Evolutionary conservation across 2,329 filamentous ascomycete species (phyloP).

Genomic region (Colletotrichum camelliae): DNA sequence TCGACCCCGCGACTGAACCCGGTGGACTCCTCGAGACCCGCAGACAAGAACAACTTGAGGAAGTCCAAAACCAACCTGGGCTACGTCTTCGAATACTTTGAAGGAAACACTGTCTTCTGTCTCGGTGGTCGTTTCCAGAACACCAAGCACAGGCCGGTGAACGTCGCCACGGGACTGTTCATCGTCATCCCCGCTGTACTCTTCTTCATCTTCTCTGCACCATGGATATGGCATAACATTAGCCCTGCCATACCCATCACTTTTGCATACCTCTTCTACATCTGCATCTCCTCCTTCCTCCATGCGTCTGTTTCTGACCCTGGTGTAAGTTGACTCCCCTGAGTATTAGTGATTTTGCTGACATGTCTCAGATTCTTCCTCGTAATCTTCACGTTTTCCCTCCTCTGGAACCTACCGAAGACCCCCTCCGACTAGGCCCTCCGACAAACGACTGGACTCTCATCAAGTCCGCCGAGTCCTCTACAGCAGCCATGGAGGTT

Average conservation of each 20-base stretch:
- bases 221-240: constrained; percentile 85
- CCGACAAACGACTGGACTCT: constrained; percentile 93
- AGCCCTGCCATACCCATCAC: constrained; percentile 88
- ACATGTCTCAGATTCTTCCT: constrained; percentile 74
- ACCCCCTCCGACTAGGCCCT: constrained; percentile 81
- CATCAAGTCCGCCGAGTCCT: constrained; percentile 78
- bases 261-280: constrained; percentile 89
- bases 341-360: not conserved
- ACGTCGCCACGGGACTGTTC: constrained; percentile 82
- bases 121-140: constrained; percentile 88
- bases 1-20: constrained; percentile 72
- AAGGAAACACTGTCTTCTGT: constrained; percentile 92
- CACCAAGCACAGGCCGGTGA: constrained; percentile 84
- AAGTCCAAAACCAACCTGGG: constrained; percentile 53
- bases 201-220: constrained; percentile 85
- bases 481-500: constrained; percentile 92
- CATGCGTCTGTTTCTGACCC: constrained; percentile 93
- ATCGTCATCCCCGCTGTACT: constrained; percentile 80
- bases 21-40: constrained; percentile 38
- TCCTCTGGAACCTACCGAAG: constrained; percentile 74
- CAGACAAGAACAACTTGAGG: constrained; percentile 10
- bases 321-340: constrained; percentile 70
- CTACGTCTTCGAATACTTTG: constrained; percentile 73
- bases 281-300: constrained; percentile 91
- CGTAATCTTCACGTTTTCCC: constrained; percentile 91